A percentile compares a stretch with the other conserved stretches of the same genome.
Evolutionary conservation across 208 protist genomes (phyloP).

Genomic region (Trichomonas gallinae): DNA sequence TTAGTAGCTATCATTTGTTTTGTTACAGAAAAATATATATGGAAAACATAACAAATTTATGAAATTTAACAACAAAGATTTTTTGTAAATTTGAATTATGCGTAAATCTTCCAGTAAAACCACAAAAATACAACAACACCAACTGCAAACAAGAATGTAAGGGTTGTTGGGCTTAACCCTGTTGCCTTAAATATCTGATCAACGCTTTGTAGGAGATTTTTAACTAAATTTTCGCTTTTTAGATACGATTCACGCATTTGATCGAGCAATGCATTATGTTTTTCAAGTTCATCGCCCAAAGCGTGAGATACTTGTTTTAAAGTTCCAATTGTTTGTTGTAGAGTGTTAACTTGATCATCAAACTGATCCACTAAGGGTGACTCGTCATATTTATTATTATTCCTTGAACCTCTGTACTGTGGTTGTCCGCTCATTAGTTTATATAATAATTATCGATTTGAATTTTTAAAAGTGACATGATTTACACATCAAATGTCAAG

Average conservation of each 20-base stretch:
- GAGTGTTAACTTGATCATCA: neutral
- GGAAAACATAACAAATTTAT: too few relatives aligned
- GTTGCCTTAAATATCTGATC: neutral
- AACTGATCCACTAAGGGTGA: neutral
- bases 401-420: too few relatives aligned
- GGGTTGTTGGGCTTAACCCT: neutral
- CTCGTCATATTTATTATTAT: neutral
- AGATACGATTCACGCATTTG: neutral
- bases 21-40: too few relatives aligned
- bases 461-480: too few relatives aligned
- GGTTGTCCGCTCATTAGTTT: too few relatives aligned
- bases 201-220: neutral
- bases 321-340: neutral
- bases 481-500: too few relatives aligned
- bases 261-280: neutral
- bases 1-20: too few relatives aligned
- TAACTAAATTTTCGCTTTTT: neutral
- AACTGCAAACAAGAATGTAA: neutral
- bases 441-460: too few relatives aligned
- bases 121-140: neutral
- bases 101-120: neutral
- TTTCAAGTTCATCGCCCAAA: neutral
- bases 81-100: neutral
- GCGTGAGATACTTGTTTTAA: neutral
- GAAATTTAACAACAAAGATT: too few relatives aligned